Percentiles rank a stretch among this genome's conserved stretches.
Conservation (phyloP, 768 basidiomycete genomes). For the Tricholoma terreum region DNA sequence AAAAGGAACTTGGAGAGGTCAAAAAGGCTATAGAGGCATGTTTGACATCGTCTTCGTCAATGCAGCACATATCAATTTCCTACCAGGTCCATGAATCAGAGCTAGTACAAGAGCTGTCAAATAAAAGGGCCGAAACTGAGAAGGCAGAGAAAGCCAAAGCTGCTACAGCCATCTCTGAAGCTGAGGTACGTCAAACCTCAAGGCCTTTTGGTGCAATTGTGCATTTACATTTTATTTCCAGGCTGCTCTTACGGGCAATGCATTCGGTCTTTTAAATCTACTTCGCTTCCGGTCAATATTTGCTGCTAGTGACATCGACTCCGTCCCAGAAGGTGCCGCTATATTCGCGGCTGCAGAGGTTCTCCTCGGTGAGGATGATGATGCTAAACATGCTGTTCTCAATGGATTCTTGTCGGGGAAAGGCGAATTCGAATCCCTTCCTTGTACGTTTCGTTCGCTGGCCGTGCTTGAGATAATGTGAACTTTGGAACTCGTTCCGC, state of each 20-base stretch:
- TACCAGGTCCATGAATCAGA: conserved; percentile 63
- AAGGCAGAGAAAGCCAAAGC: conserved; percentile 54
- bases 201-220: background rate
- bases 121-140: conserved; percentile 55
- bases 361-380: conserved; percentile 54
- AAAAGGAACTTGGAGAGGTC: conserved; percentile 81
- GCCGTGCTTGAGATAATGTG: background rate
- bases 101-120: conserved; percentile 49
- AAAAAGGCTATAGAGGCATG: conserved; percentile 80
- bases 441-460: conserved; percentile 47
- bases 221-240: conserved; percentile 22
- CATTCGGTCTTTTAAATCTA: conserved; percentile 53
- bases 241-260: conserved; percentile 41
- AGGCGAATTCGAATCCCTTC: conserved; percentile 59
- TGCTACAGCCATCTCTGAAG: conserved; percentile 50
- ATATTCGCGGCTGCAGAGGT: conserved; percentile 51
- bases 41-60: background rate
- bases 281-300: conserved; percentile 56
- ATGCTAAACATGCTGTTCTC: conserved; percentile 48
- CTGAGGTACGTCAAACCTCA: conserved; percentile 45
- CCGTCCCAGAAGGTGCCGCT: conserved; percentile 49
- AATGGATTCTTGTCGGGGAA: conserved; percentile 53
- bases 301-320: conserved; percentile 40
- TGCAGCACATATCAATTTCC: background rate
- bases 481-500: background rate